Percentiles rank a stretch among this genome's conserved stretches.
Evolutionary conservation across 495 filamentous ascomycete genomes (phyloP).

Genomic region (Cenococcum geophilum): DNA sequence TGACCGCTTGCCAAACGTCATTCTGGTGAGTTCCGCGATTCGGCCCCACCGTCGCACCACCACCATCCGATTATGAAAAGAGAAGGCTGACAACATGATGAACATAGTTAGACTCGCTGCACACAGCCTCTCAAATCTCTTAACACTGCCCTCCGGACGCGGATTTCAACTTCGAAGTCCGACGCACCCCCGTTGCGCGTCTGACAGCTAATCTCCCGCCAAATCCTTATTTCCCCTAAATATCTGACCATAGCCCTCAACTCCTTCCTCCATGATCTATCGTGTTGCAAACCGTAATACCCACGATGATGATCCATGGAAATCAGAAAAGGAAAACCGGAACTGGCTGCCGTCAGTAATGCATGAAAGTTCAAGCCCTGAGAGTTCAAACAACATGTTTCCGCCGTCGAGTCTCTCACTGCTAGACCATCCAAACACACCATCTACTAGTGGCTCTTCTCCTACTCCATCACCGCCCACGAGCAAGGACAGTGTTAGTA

Average conservation of each 20-base stretch:
- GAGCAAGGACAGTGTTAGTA: too few relatives aligned
- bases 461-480: too few relatives aligned
- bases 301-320: background rate
- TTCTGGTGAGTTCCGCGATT: background rate
- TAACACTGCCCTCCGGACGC: background rate
- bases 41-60: constrained; percentile 3
- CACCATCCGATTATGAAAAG: background rate
- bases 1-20: background rate
- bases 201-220: background rate
- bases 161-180: background rate
- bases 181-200: background rate
- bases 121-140: background rate
- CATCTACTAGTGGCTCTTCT: background rate
- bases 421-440: too few relatives aligned
- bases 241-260: background rate
- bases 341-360: background rate
- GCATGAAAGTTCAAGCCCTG: background rate
- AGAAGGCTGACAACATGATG: background rate
- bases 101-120: background rate
- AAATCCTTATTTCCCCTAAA: background rate
- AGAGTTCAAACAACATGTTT: background rate
- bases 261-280: background rate
- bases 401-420: too few relatives aligned
- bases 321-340: background rate
- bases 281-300: background rate